Percentiles rank a stretch among this genome's conserved stretches.
Conservation (phyloP, 495 filamentous ascomycete species). For the Trichoderma erinaceum region DNA sequence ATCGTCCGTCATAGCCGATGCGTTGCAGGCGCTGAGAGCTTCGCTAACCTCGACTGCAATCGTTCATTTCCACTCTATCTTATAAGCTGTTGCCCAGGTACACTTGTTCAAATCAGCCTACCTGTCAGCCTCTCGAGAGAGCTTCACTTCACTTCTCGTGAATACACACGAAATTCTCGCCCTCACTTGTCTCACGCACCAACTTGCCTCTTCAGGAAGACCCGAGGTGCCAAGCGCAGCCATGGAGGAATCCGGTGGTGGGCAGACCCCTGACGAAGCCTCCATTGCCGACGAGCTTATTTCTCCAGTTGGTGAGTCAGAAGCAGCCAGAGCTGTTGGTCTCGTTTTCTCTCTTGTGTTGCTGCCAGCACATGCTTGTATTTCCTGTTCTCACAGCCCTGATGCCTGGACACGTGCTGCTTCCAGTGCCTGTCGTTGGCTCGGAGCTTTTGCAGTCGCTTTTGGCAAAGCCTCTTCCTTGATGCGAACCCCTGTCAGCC, state of each 20-base stretch:
- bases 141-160: too few relatives aligned
- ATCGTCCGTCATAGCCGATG: not conserved
- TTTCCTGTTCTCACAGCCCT: not conserved
- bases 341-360: not conserved
- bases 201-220: slow-evolving; percentile 8
- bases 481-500: not conserved
- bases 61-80: too few relatives aligned
- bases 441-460: not conserved
- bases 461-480: slow-evolving; percentile 14
- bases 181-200: not conserved
- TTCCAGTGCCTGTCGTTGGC: slow-evolving; percentile 16
- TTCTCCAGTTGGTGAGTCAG: slow-evolving; percentile 46
- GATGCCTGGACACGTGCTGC: slow-evolving; percentile 16
- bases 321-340: not conserved
- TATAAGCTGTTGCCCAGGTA: too few relatives aligned
- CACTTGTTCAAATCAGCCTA: too few relatives aligned
- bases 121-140: too few relatives aligned
- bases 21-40: too few relatives aligned
- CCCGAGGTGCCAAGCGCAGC: slow-evolving; percentile 17
- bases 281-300: slow-evolving; percentile 34
- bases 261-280: slow-evolving; percentile 42
- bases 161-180: too few relatives aligned
- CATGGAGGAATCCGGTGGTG: slow-evolving; percentile 29
- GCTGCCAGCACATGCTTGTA: too few relatives aligned
- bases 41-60: too few relatives aligned